Evolutionary conservation across 768 basidiomycete genomes (phyloP).

Genomic region (Exsudoporus frostii): DNA sequence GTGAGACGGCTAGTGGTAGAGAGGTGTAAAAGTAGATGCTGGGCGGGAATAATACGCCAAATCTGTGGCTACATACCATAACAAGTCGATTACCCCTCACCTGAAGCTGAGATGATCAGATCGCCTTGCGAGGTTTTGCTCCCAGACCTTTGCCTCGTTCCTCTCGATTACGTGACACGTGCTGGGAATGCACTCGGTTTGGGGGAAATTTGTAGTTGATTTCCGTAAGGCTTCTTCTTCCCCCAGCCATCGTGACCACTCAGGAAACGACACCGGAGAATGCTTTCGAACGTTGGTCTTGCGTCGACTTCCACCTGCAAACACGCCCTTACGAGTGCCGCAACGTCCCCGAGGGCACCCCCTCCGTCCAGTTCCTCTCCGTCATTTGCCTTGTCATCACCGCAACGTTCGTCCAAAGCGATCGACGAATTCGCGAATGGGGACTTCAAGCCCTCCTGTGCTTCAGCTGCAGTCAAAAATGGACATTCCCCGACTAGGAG

Average conservation of each 20-base stretch:
- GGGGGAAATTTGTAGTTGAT: conserved; percentile 19
- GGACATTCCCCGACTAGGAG: conserved; percentile 90
- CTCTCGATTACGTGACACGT: conserved; percentile 21
- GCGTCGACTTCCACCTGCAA: conserved; percentile 73
- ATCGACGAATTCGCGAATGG: conserved; percentile 77
- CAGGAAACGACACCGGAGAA: conserved; percentile 79
- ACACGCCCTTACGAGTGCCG: conserved; percentile 79
- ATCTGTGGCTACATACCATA: conserved; percentile 13
- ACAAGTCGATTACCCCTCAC: background rate
- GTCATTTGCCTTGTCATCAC: conserved; percentile 65
- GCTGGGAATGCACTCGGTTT: conserved; percentile 34
- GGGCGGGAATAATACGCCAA: conserved; percentile 5
- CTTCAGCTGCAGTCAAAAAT: conserved; percentile 87
- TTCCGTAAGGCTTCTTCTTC: conserved; percentile 32
- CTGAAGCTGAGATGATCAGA: background rate
- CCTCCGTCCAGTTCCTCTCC: conserved; percentile 83
- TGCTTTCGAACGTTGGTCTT: conserved; percentile 82
- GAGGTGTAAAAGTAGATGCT: conserved; percentile 5
- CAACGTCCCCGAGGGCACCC: conserved; percentile 79
- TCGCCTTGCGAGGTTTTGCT: background rate
- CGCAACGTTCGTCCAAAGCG: conserved; percentile 75
- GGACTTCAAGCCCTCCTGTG: conserved; percentile 77
- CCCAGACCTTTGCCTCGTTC: conserved; percentile 12
- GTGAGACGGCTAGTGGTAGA: conserved; percentile 10
- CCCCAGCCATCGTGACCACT: conserved; percentile 77